Conservation (phyloP, 352 stramenopile species). For the Stramenopiles sp. region DNA sequence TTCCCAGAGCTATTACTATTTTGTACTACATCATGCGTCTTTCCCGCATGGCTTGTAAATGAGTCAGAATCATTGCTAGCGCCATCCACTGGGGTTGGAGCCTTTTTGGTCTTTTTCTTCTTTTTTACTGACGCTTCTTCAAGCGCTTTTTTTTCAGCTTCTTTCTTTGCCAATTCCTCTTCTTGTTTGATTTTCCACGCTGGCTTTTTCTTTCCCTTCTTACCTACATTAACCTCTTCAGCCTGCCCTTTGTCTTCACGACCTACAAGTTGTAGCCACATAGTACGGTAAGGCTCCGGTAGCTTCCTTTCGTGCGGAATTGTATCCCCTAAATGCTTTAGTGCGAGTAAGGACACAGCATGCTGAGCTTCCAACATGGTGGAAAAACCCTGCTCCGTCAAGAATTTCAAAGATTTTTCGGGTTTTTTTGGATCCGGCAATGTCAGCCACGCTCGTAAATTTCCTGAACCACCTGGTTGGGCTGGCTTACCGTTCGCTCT, state of each 20-base stretch:
- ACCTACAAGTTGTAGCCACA: slow-evolving; percentile 45
- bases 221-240: neutral
- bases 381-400: slow-evolving; percentile 13
- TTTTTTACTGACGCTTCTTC: neutral
- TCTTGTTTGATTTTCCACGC: slow-evolving; percentile 11
- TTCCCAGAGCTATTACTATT: neutral
- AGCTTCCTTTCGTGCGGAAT: slow-evolving; percentile 81
- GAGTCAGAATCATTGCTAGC: neutral
- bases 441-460: neutral
- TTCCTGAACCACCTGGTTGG: neutral
- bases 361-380: slow-evolving; percentile 55
- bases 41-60: neutral
- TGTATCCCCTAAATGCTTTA: slow-evolving; percentile 73
- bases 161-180: neutral
- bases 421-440: slow-evolving; percentile 75
- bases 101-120: neutral
- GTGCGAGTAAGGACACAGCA: slow-evolving; percentile 66
- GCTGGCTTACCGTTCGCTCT: slow-evolving; percentile 27
- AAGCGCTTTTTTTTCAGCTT: neutral
- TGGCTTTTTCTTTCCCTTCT: slow-evolving; percentile 9
- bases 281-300: slow-evolving; percentile 76
- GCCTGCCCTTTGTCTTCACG: neutral
- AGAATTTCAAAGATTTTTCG: slow-evolving; percentile 43
- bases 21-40: neutral
- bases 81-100: neutral